Base-by-base conservation (phyloP, 192 early-diverging fungal species). In the Backusella tuberculispora region DNA sequence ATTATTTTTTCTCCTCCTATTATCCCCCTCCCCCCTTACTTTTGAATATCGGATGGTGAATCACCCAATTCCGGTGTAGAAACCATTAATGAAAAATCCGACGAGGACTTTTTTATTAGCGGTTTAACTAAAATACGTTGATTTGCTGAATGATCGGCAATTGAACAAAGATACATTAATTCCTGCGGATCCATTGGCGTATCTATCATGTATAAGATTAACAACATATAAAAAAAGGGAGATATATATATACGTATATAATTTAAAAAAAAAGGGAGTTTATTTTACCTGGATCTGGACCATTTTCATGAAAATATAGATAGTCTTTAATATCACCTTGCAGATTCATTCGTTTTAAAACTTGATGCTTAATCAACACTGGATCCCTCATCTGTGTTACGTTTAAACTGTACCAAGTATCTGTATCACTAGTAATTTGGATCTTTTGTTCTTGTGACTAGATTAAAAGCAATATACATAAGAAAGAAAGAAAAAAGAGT, bases 351-450 rank as follows among this genome's bases (percentile, higher is more conserved):
- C 70, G 44, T 43, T 74, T 74, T 26, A 82, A 63, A 38, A 82
- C 75, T 3, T 26, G 50, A 44, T 77, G 56, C 63, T 78, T 77
- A 8, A 78, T 34, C 13, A 41, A 38, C 8, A 71, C 29, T 14
- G 72, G 34, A 50, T 78, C 70, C n/a, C 44, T 24, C 19, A 78
- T 63, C 3, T 78, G 69, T 24, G 73, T 63, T 14, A 78, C 80
- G 37, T 75, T 76, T 19, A 82, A 66, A 56, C 76, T 78, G 42
- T 78, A 78, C 80, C 80, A 82, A 5, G 56, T 74, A n/a, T 82
- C 80, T 17, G 66, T 72, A 72, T 82, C 76, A 38, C 44, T 47
- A 60, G 80, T 78, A 38, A 82, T 70, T 64, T 82, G 80, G 48
- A 82, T 78, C 14, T 74, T 65, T 50, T 75, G 68, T 29, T 75